Evolutionary conservation across 345 rosid species (phyloP).

Genomic region (Linum lewisii): DNA sequence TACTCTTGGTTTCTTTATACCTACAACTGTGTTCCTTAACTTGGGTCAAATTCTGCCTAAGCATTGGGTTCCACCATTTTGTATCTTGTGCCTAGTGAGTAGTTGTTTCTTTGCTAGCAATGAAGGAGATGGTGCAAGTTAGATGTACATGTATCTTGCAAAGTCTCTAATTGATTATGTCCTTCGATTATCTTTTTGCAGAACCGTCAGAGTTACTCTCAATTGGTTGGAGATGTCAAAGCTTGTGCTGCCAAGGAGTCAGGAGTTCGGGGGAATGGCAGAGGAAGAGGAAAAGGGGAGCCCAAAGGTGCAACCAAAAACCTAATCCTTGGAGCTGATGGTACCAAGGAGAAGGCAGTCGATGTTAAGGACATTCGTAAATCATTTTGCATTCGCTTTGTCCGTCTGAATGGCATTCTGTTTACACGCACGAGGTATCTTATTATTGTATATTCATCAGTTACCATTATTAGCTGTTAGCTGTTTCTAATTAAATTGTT

Average conservation of each 20-base stretch:
- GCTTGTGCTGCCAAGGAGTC: slow-evolving; percentile 31
- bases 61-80: neutral
- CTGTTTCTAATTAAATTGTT: neutral
- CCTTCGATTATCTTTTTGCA: slow-evolving; percentile 16
- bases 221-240: slow-evolving; percentile 39
- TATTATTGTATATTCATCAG: neutral
- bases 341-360: slow-evolving; percentile 38
- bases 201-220: slow-evolving; percentile 69
- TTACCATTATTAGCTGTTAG: slow-evolving; percentile 6
- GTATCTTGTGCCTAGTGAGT: too few relatives aligned
- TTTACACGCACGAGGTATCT: slow-evolving; percentile 88
- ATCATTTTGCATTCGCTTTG: slow-evolving; percentile 68
- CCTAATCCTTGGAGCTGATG: slow-evolving; percentile 28
- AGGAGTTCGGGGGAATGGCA: slow-evolving; percentile 29
- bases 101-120: too few relatives aligned
- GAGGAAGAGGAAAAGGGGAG: slow-evolving; percentile 57
- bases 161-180: neutral
- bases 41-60: neutral
- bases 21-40: neutral
- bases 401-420: slow-evolving; percentile 83
- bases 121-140: neutral
- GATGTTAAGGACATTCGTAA: slow-evolving; percentile 37
- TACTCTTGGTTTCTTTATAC: slow-evolving; percentile 5
- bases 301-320: slow-evolving; percentile 40
- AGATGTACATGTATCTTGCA: neutral